A percentile compares a stretch with the other conserved stretches of the same genome.
Evolutionary conservation across 192 early-diverging fungal genomes (phyloP).

Genomic region (Backusella psychrophila): DNA sequence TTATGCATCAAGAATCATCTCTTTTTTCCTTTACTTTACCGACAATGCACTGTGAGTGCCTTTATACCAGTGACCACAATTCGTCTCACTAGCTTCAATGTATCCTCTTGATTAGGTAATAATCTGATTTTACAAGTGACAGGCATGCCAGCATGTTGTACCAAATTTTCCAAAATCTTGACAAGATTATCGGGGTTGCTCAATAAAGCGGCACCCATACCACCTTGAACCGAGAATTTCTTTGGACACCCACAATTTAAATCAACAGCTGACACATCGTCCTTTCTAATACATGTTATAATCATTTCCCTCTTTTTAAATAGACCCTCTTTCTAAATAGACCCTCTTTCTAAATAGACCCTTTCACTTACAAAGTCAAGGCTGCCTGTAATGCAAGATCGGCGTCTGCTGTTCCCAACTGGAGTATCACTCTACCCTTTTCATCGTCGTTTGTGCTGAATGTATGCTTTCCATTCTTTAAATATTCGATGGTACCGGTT

Average conservation of each 20-base stretch:
- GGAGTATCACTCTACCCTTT: slow-evolving; percentile 78
- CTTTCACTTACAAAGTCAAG: slow-evolving; percentile 60
- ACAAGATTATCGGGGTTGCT: slow-evolving; percentile 75
- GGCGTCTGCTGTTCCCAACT: slow-evolving; percentile 89
- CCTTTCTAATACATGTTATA: slow-evolving; percentile 43
- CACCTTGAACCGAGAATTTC: slow-evolving; percentile 87
- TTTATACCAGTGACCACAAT: slow-evolving; percentile 86
- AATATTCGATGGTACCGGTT: slow-evolving; percentile 79
- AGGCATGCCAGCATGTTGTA: slow-evolving; percentile 71
- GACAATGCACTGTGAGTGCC: slow-evolving; percentile 89
- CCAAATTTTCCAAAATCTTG: slow-evolving; percentile 70
- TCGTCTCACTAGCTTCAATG: slow-evolving; percentile 73
- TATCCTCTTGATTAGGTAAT: slow-evolving; percentile 72
- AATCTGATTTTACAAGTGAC: slow-evolving; percentile 88
- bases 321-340: no score
- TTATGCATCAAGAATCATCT: not conserved
- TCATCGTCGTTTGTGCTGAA: slow-evolving; percentile 81
- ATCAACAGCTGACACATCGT: slow-evolving; percentile 90
- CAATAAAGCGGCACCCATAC: slow-evolving; percentile 94
- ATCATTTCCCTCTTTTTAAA: not conserved
- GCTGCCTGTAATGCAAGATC: slow-evolving; percentile 87
- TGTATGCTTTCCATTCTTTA: slow-evolving; percentile 51
- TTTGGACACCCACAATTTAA: slow-evolving; percentile 99
- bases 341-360: not conserved
- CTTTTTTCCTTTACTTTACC: slow-evolving; percentile 36